Base-by-base conservation (phyloP, 805 yeast genomes). In the Cyberlindnera veronae region DNA sequence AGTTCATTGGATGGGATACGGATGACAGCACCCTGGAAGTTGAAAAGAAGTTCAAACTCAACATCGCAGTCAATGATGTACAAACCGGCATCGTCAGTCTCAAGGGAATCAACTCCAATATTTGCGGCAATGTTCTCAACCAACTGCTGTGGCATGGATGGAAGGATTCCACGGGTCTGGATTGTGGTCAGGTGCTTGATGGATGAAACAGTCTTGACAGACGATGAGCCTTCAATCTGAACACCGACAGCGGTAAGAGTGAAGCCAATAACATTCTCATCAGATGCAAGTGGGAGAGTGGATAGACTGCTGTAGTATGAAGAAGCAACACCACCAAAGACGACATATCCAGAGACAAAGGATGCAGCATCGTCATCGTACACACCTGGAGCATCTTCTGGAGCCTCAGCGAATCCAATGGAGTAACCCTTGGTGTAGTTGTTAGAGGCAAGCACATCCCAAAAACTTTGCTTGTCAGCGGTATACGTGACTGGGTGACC, bases 11-110 rank as follows among this genome's bases (percentile, higher is more conserved):
- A 24, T 23, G 46, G 43, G 9, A 42, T 32, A 14, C 42, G 32
- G 16, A 46, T 33, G 10, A 38, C 32, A 4, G 41, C 42, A 12
- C 45, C 44, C 36, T 46, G 46, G 41, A 46, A 46, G 37, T 46
- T 38, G 39, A 42, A 38, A 18, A 29, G 16, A n/a, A 46, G 22
- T 6, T 33, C 33, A 15, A 30, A 28, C 21, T 27, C 34, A 10
- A 31, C 6, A 19, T 22, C 29, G 16, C 50, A 46, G n/a, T 38
- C 50, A 8, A 42, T 34, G 7, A 38, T 11, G 21, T 42, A 46
- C 10, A 46, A 18, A 5, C 50, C 50, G 3, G 33, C 13, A 5
- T 23, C 3, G 20, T 40, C 47, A 3, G 36, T 38, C 12, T 34
- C 31, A 4, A 42, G 28, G 7, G 26, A 15, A 13, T 39, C 41